Base-by-base conservation (phyloP, 2,329 filamentous ascomycete genomes). In the Colletotrichum karsti region DNA sequence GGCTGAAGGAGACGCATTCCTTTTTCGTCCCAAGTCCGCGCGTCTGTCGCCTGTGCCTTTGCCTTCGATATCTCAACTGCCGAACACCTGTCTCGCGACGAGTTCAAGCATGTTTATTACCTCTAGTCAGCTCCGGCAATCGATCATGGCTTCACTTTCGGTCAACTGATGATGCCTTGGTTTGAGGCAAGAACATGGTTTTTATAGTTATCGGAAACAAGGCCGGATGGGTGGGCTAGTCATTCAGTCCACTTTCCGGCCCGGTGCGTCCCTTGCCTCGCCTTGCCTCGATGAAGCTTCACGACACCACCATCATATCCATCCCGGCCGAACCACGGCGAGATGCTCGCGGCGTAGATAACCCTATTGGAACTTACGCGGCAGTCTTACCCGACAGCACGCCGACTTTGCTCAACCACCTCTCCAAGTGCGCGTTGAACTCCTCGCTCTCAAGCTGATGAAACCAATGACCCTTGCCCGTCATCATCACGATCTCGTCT, bases 401-500 rank as follows among this genome's bases (percentile, higher is more conserved):
- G 4, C 57, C 63, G 13, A 54, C 33, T 26, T 28, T 59, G 22
- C n/a, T 10, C 26, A 66, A 18, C 66, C 62, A 69, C 33, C 35
- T 41, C 37, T 30, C 6, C 41, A 66, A 13, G 10, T 60, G 44
- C 26, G 22, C 39, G 37, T 66, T 69, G 9, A 61, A 54, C 50
- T 33, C 50, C n/a, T 66, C 50, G 24, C 55, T 50, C 35, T 55
- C 50, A 4, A 66, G 41, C 48, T 69, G 65, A 22, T 69, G 66
- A 50, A 66, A 69, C 62, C 56, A 69, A 9, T 66, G 62, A 1
- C 62, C 62, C 33, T 20, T 50, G 5, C 50, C 56, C 48, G 57
- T 61, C 20, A 69, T 65, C 7, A 65, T 3, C 6, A 69, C 61
- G 8, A 69, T 46, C 30, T 66, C 35, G 33, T 61, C 62, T n/a